Evolutionary conservation across 805 yeast species (phyloP).

Genomic region (Lachancea nothofagi): DNA sequence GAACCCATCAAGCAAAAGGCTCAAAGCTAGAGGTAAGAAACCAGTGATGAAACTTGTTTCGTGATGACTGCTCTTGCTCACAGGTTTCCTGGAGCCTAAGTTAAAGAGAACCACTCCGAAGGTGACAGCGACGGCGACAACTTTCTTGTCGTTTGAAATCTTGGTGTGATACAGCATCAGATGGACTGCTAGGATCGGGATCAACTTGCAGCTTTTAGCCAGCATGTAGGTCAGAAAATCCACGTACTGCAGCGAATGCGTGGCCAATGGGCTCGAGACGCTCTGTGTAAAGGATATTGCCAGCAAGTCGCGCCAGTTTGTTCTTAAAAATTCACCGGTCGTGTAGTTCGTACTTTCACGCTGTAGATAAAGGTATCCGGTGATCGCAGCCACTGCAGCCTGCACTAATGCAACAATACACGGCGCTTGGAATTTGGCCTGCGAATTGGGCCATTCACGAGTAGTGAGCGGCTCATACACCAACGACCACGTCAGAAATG

Average conservation of each 20-base stretch:
- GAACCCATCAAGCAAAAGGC: constrained; percentile 81
- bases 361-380: constrained; percentile 57
- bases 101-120: constrained; percentile 80
- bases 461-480: constrained; percentile 85
- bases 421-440: constrained; percentile 63
- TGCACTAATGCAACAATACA: constrained; percentile 73
- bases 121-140: constrained; percentile 75
- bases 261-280: constrained; percentile 76
- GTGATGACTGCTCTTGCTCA: constrained; percentile 16
- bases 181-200: constrained; percentile 91
- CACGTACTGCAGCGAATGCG: constrained; percentile 71
- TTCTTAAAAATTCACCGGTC: constrained; percentile 34
- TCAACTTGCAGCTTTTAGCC: constrained; percentile 88
- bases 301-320: constrained; percentile 35
- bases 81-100: constrained; percentile 29
- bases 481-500: constrained; percentile 88
- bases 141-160: constrained; percentile 71
- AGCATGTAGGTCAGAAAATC: constrained; percentile 79
- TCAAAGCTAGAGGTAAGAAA: constrained; percentile 47
- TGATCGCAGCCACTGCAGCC: constrained; percentile 61
- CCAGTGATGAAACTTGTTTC: constrained; percentile 50
- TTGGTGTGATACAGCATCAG: constrained; percentile 58
- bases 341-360: constrained; percentile 30
- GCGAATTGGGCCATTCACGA: constrained; percentile 58
- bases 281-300: constrained; percentile 70